Evolutionary conservation across 352 stramenopile genomes (phyloP), one percentile per base, ranked within the genome.

Genomic region (Pythium vanterpoolii): DNA sequence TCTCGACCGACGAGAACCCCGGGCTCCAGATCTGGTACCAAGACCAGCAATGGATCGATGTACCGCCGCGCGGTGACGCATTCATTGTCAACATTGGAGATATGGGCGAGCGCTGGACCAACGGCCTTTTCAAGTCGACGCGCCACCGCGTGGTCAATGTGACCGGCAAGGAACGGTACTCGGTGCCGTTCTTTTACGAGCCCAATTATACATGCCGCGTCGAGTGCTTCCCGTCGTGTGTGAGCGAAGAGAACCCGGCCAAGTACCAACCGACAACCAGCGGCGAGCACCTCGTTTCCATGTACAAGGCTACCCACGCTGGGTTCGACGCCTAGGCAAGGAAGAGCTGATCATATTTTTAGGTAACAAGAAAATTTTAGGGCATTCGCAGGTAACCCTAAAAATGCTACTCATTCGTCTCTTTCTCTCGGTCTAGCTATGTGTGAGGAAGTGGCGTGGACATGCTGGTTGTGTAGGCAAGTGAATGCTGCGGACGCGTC

Each of bases 161-260:
- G 4, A 76, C 66, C 10, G 80, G 80, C 14, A 68, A 71, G 28
- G 77, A 90, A 38, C 77, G 80, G 8, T 90, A 85, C 71, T 90
- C 80, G n/a, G 68, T 88, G n/a, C 77, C 80, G 31, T 88, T 90
- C 62, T 90, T 90, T 54, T 90, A 86, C 56, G 80, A 90, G 45
- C 80, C 80, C 16, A 87, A 90, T 60, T 90, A 83, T 43, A 76
- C 74, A 36, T 90, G 80, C 60, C 59, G 68, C 30, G 80, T 90
- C 24, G 69, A 76, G 62, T 86, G 74, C 51, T 82, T 90, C 31
- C 67, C 72, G 24, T 87, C 74, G 43, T 90, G 77, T 56, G 71
- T 84, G 40, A 81, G 58, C 45, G 63, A 55, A 10, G 63, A 68
- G 16, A 74, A 74, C 49, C 74, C 76, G 26, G 43, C 76, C 31